These are phyloP conservation scores for Claviceps citrina DNA, from an alignment of 2,329 filamentous ascomycete species.

Conservation along the genomic window DNA sequence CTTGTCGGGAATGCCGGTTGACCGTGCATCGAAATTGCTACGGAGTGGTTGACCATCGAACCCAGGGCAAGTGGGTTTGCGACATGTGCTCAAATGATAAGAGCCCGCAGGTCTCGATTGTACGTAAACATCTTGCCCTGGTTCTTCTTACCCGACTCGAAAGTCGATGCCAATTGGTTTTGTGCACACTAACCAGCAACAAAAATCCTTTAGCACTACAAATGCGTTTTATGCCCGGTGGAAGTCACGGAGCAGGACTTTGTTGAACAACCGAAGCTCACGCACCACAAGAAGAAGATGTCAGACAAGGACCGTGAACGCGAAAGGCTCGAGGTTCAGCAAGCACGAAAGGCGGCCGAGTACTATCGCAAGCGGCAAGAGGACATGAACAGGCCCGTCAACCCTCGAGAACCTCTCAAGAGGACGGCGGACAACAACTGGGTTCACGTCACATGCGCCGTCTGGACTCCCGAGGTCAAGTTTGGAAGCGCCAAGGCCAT, in stretches of 20 bases:
- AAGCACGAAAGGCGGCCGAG: slow-evolving; percentile 63
- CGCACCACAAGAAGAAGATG: slow-evolving; percentile 62
- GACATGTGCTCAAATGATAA: slow-evolving; percentile 94
- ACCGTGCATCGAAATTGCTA: slow-evolving; percentile 89
- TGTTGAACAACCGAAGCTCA: slow-evolving; percentile 48
- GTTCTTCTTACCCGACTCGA: neutral
- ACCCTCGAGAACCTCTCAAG: slow-evolving; percentile 83
- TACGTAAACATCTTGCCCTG: too few relatives aligned
- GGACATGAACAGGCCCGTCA: slow-evolving; percentile 64
- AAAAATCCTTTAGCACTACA: slow-evolving; percentile 44
- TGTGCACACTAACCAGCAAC: slow-evolving; percentile 15
- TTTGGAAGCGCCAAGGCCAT: slow-evolving; percentile 75
- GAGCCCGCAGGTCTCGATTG: slow-evolving; percentile 80
- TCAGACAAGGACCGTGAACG: slow-evolving; percentile 81
- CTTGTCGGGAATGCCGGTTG: slow-evolving; percentile 76
- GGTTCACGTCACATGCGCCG: slow-evolving; percentile 87
- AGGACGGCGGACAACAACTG: slow-evolving; percentile 93
- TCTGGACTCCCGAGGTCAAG: slow-evolving; percentile 85
- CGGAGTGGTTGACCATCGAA: slow-evolving; percentile 58
- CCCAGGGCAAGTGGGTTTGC: slow-evolving; percentile 73
- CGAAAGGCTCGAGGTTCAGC: slow-evolving; percentile 71
- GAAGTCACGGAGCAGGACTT: slow-evolving; percentile 69
- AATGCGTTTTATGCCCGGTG: slow-evolving; percentile 82
- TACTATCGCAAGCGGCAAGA: slow-evolving; percentile 71
- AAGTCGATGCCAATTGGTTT: too few relatives aligned